A percentile compares a stretch with the other conserved stretches of the same genome.
phyloP scores from a whole-genome alignment of 805 yeast genomes.

The Candida krabiensis region DNA sequence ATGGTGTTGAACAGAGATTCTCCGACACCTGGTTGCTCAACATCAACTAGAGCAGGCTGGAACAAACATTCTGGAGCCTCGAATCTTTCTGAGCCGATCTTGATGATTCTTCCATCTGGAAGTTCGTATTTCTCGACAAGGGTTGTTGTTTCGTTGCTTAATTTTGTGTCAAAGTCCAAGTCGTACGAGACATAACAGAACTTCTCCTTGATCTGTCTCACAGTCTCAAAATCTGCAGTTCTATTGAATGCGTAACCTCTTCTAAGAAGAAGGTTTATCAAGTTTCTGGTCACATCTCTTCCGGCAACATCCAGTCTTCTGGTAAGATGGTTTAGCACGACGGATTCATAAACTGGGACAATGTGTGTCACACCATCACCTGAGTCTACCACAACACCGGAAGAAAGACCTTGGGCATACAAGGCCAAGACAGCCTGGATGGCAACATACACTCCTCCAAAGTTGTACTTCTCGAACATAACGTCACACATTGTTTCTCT shows the following conservation, averaged over 20 bases:
- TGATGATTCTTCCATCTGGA: constrained; percentile 95
- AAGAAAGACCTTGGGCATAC: constrained; percentile 93
- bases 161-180: constrained; percentile 79
- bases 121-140: constrained; percentile 88
- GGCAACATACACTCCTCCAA: constrained; percentile 93
- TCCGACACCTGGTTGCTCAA: constrained; percentile 96
- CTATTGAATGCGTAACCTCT: constrained; percentile 98
- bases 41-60: constrained; percentile 93
- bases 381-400: constrained; percentile 97
- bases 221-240: constrained; percentile 98
- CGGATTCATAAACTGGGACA: constrained; percentile 96
- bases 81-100: constrained; percentile 92
- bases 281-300: constrained; percentile 95
- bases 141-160: constrained; percentile 94
- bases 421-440: constrained; percentile 97
- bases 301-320: constrained; percentile 96
- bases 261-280: constrained; percentile 86
- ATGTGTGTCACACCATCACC: constrained; percentile 99
- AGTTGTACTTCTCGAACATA: constrained; percentile 87
- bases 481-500: constrained; percentile 90
- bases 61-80: constrained; percentile 96
- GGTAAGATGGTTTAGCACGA: constrained; percentile 92
- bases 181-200: constrained; percentile 94
- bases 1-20: constrained; percentile 89
- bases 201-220: constrained; percentile 96